Conservation (phyloP, 768 basidiomycete species). For the Porpolomopsis calyptriformis region DNA sequence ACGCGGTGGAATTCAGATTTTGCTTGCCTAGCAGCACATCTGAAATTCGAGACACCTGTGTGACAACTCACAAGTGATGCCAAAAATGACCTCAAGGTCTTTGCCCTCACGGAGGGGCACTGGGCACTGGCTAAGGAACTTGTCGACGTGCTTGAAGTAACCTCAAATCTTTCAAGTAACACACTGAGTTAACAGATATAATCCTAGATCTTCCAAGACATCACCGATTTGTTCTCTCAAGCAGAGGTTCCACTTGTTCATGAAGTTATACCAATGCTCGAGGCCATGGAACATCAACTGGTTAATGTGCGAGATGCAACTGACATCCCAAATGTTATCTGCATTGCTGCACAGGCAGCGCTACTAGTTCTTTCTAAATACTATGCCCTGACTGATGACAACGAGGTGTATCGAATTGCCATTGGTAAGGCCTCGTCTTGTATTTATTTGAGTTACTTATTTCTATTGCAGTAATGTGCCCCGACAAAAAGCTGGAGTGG, state of each 20-base stretch:
- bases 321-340: slow-evolving; percentile 4
- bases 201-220: slow-evolving; percentile 16
- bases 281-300: slow-evolving; percentile 10
- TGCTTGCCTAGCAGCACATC: slow-evolving; percentile 17
- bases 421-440: too few relatives aligned
- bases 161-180: background rate
- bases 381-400: slow-evolving; percentile 1
- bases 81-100: slow-evolving; percentile 14
- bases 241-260: slow-evolving; percentile 13
- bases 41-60: slow-evolving; percentile 16
- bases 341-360: background rate
- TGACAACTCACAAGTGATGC: slow-evolving; percentile 14
- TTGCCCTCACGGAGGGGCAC: slow-evolving; percentile 13
- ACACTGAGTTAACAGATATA: too few relatives aligned
- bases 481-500: too few relatives aligned
- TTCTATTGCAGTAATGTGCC: background rate
- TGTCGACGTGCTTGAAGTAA: slow-evolving; percentile 16
- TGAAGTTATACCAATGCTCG: slow-evolving; percentile 14
- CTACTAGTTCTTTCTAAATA: background rate
- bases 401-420: background rate
- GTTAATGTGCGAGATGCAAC: slow-evolving; percentile 7
- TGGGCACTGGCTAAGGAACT: slow-evolving; percentile 20
- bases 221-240: slow-evolving; percentile 18
- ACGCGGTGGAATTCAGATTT: slow-evolving; percentile 25
- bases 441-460: too few relatives aligned